Evolutionary conservation across 257 asterid species (phyloP), one percentile per base, ranked within the genome.

Genomic region (Solanum arcanum): DNA sequence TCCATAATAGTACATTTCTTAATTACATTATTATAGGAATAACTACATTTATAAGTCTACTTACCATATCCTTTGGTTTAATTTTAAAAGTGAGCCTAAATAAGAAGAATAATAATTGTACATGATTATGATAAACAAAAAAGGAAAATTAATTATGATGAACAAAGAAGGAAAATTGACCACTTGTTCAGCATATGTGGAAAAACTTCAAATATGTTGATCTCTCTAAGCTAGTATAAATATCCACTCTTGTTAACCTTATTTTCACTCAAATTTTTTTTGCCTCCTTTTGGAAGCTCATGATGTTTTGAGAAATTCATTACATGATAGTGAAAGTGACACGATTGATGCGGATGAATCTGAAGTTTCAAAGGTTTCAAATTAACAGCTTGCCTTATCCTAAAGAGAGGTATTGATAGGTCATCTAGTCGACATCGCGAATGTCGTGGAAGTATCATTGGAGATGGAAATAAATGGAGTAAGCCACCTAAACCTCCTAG

Each of bases 381-480:
- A 84, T 74, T 92, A 83, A 69, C 80, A 87, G 1, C 13, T 93
- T 23, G 59, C 86, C 90, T 83, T 91, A 89, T 86, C 87, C 93
- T 20, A 95, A 70, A 94, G 95, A 94, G 95, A 49, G 90, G 86
- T 80, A 77, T 70, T 49, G 96, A 94, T 76, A 92, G 97, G 88
- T 90, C 88, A 3, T 80, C 69, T 84, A 90, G 91, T 44, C 87
- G 89, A 72, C 59, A 93, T 49, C 90, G 97, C 77, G 98, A 94
- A 86, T 94, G 94, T 20, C 94, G 96, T 47, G 91, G 89, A 60
- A 89, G 92, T 88, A 92, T 89, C 87, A 70, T 88, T 73, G 93
- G 83, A 70, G 94, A 93, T 37, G 96, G 94, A 39, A 98, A 95
- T 33, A 93, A 90, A 90, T 92, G 94, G 96, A 94, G 27, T 88